Percentiles rank a stretch among this genome's conserved stretches.
Conservation (phyloP, 2,329 filamentous ascomycete species). For the Microsporum canis region DNA sequence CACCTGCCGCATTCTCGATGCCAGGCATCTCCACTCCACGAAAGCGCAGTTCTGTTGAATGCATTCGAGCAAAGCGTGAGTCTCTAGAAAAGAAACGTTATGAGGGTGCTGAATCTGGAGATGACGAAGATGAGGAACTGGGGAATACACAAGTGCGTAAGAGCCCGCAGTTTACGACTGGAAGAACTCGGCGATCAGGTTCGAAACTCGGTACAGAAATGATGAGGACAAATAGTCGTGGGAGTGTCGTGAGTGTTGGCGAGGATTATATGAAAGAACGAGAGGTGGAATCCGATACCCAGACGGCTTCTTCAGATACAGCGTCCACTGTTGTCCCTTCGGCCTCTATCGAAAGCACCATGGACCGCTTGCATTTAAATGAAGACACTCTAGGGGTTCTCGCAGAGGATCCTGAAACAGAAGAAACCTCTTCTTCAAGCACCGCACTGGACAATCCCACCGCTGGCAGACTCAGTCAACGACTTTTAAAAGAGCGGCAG, state of each 20-base stretch:
- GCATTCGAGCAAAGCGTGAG: conserved; percentile 62
- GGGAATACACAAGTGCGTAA: conserved; percentile 45
- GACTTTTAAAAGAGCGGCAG: neutral
- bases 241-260: conserved; percentile 52
- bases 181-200: conserved; percentile 46
- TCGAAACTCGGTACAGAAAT: conserved; percentile 93
- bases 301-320: conserved; percentile 16
- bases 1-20: conserved; percentile 50
- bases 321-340: neutral
- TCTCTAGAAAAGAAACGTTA: conserved; percentile 59
- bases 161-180: conserved; percentile 41
- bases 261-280: conserved; percentile 26
- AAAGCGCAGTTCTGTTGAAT: conserved; percentile 59
- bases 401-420: conserved; percentile 20
- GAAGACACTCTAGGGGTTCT: conserved; percentile 24
- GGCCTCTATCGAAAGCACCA: conserved; percentile 20
- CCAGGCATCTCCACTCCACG: conserved; percentile 41
- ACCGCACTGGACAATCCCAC: neutral
- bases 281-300: conserved; percentile 16
- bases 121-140: conserved; percentile 89
- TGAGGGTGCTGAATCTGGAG: conserved; percentile 75
- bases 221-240: conserved; percentile 93
- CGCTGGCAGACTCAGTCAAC: neutral
- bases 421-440: conserved; percentile 8
- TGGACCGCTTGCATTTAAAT: conserved; percentile 26